A percentile compares a stretch with the other conserved stretches of the same genome.
Evolutionary conservation across 352 stramenopile species (phyloP).

Genomic region (Thraustochytrium sp.): DNA sequence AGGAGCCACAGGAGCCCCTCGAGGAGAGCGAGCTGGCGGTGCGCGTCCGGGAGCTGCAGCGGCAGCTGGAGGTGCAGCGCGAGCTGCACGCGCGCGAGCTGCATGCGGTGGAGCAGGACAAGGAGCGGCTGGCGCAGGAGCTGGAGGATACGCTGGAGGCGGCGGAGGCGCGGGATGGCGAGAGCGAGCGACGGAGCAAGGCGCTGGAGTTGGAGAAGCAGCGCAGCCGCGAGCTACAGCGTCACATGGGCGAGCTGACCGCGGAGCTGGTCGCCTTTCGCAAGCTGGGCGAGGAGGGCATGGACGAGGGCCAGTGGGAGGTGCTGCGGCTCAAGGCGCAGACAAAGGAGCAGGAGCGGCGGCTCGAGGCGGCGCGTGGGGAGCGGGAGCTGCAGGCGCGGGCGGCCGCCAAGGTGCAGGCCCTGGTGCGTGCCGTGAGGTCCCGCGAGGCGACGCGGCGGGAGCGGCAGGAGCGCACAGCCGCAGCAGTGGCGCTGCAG

Average conservation of each 20-base stretch:
- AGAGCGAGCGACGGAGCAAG: background rate
- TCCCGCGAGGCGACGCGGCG: background rate
- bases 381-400: background rate
- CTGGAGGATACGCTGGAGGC: background rate
- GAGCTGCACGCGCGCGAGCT: background rate
- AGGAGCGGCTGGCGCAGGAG: background rate
- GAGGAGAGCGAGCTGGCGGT: background rate
- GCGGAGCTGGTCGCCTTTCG: background rate
- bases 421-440: background rate
- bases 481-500: background rate
- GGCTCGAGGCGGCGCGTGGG: background rate
- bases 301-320: background rate
- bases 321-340: background rate
- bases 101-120: background rate
- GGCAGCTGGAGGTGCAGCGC: background rate
- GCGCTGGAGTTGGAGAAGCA: constrained; percentile 21
- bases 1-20: background rate
- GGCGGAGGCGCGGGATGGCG: background rate
- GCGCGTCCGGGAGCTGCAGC: background rate
- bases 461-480: background rate
- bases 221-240: background rate
- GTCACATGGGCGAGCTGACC: background rate
- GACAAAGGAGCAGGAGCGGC: background rate
- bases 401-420: background rate
- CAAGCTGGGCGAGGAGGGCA: background rate